Evolutionary conservation across 768 basidiomycete species (phyloP), one percentile per base, ranked within the genome.

Genomic region (Suillus fuscotomentosus): DNA sequence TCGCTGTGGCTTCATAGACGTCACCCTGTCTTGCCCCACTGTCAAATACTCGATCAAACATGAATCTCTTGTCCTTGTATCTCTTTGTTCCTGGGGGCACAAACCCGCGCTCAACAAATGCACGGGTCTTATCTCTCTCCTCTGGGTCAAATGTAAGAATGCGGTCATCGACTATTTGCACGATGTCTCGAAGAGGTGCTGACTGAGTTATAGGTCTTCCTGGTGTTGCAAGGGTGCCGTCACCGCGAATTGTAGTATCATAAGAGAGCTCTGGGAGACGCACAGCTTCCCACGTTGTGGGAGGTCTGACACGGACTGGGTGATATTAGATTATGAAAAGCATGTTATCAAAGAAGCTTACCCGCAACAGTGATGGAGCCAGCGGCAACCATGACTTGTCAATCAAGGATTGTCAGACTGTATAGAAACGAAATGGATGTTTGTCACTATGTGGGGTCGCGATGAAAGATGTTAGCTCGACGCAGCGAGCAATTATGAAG

Each of bases 91-190:
- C 90, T 0, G 92, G 91, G 43, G 91, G 91, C 69, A 93, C 70
- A 70, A 94, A 94, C 9, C 94, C 93, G 17, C 92, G 85, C 73
- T 94, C 92, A 65, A 91, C 83, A 75, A 96, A 95, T 1, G 92
- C 86, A 45, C 84, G 83, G 34, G 90, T 84, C 66, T 81, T 86
- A 78, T 96, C 92, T 75, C 89, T 89, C 78, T 97, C 95, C 65
- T 94, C 91, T 42, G 96, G 95, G 76, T 99, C 97, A 72, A 99
- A 99, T 15, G 94, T 94, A 65, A 99, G 83, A 70, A 97, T 94
- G 62, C 95, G 88, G 80, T 97, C 93, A 78, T 99, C 97, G 66
- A 97, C 85, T 60, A 96, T 87, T 76, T 96, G 93, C 61, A 95
- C 86, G 68, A 95, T 86, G 67, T 92, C 86, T 62, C 89, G 86